A percentile compares a stretch with the other conserved stretches of the same genome.
Evolutionary conservation across 495 filamentous ascomycete species (phyloP).

Genomic region (Viridothelium virens): DNA sequence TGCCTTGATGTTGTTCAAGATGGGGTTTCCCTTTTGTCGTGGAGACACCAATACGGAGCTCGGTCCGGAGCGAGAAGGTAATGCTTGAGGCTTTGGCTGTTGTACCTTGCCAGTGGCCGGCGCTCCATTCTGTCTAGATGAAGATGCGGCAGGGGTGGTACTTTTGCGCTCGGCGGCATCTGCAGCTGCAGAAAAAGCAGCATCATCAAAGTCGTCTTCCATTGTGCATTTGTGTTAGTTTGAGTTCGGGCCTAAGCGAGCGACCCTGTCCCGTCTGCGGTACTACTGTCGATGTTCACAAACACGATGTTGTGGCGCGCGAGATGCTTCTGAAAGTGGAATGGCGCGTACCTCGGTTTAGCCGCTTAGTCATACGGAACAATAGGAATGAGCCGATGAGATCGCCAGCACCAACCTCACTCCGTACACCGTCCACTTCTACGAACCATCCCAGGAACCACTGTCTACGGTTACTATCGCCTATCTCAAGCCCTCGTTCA

Average conservation of each 20-base stretch:
- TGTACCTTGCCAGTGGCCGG: slow-evolving; percentile 48
- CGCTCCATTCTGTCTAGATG: slow-evolving; percentile 12
- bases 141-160: slow-evolving; percentile 24
- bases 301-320: slow-evolving; percentile 14
- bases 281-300: slow-evolving; percentile 4
- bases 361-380: slow-evolving; percentile 6
- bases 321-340: background rate
- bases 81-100: slow-evolving; percentile 79
- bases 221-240: slow-evolving; percentile 26
- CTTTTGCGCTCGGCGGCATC: slow-evolving; percentile 40
- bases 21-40: slow-evolving; percentile 90
- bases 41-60: slow-evolving; percentile 78
- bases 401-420: slow-evolving; percentile 9
- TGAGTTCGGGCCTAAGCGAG: background rate
- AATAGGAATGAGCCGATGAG: slow-evolving; percentile 1
- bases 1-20: slow-evolving; percentile 69
- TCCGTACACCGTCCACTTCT: background rate
- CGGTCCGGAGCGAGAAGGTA: slow-evolving; percentile 58
- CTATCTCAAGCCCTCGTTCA: background rate
- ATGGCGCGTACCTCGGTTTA: background rate
- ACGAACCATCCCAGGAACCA: background rate
- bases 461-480: background rate
- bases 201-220: slow-evolving; percentile 41
- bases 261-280: background rate
- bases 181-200: slow-evolving; percentile 43